These are phyloP conservation scores for Spizellomyces sp. DNA, from an alignment of 192 early-diverging fungal species.

Conservation along the genomic window DNA sequence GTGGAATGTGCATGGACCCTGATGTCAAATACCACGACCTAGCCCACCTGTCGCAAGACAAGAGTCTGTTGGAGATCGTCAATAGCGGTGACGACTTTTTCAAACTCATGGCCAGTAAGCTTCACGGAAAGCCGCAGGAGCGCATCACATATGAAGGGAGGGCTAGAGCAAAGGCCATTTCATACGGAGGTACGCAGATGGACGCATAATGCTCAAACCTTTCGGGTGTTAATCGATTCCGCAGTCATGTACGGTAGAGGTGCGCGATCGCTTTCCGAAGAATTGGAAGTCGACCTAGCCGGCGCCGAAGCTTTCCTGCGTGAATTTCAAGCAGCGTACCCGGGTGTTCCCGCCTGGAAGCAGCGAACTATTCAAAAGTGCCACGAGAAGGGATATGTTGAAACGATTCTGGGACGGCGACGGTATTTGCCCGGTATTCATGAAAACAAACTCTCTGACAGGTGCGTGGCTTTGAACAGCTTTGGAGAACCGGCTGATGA, in stretches of 20 bases:
- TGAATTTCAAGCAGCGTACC: background rate
- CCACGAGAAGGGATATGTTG: slow-evolving; percentile 33
- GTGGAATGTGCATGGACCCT: background rate
- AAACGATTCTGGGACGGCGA: slow-evolving; percentile 35
- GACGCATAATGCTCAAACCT: background rate
- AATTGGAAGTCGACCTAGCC: slow-evolving; percentile 10
- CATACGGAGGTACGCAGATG: slow-evolving; percentile 25
- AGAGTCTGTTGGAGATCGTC: slow-evolving; percentile 4
- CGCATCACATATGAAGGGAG: slow-evolving; percentile 16
- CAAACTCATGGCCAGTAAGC: slow-evolving; percentile 1
- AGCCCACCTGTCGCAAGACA: slow-evolving; percentile 38
- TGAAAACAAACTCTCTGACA: slow-evolving; percentile 23
- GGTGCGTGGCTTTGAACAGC: background rate
- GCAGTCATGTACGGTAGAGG: slow-evolving; percentile 36
- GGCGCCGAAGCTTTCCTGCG: slow-evolving; percentile 26
- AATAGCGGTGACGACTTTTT: slow-evolving; percentile 20
- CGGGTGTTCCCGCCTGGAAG: slow-evolving; percentile 18
- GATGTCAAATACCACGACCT: background rate
- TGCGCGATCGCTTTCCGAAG: slow-evolving; percentile 20
- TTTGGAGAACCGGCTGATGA: slow-evolving; percentile 11
- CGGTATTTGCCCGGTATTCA: slow-evolving; percentile 37
- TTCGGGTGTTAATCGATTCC: background rate
- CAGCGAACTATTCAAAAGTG: slow-evolving; percentile 15
- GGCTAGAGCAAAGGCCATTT: slow-evolving; percentile 26
- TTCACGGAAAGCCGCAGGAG: background rate